A percentile compares a stretch with the other conserved stretches of the same genome.
Conservation (phyloP, 2,329 filamentous ascomycete species). For the Cryphonectria japonica region DNA sequence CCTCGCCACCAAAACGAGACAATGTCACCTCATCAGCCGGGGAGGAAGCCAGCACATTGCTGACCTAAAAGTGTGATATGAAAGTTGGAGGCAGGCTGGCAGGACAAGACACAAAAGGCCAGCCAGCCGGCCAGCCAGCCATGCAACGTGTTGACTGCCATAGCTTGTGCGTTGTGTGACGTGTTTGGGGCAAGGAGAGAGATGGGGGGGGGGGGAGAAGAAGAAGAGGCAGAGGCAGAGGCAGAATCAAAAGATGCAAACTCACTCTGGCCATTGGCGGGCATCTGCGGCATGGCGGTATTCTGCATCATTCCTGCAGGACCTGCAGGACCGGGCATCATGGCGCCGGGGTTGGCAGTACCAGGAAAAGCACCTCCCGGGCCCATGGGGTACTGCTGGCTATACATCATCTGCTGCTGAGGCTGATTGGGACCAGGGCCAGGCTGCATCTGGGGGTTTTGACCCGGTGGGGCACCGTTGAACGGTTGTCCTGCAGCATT, state of each 20-base stretch:
- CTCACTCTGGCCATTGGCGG: constrained; percentile 64
- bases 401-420: constrained; percentile 64
- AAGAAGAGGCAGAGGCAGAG: constrained; percentile 32
- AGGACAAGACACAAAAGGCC: constrained; percentile 31
- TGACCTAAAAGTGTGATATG: background rate
- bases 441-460: constrained; percentile 52
- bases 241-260: constrained; percentile 37
- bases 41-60: background rate
- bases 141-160: background rate
- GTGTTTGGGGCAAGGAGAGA: constrained; percentile 20
- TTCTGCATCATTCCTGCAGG: constrained; percentile 68
- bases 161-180: constrained; percentile 24
- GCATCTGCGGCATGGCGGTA: constrained; percentile 62
- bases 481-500: constrained; percentile 56
- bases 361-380: constrained; percentile 55
- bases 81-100: constrained; percentile 9
- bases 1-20: background rate
- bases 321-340: constrained; percentile 58
- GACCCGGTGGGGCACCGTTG: constrained; percentile 54
- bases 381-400: constrained; percentile 61
- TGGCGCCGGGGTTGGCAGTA: constrained; percentile 49
- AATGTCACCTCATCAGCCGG: background rate
- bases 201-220: background rate
- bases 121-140: constrained; percentile 7
- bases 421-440: constrained; percentile 46